Conservation (phyloP, 1,284 basidiomycete species). For the Boletus smithii region DNA sequence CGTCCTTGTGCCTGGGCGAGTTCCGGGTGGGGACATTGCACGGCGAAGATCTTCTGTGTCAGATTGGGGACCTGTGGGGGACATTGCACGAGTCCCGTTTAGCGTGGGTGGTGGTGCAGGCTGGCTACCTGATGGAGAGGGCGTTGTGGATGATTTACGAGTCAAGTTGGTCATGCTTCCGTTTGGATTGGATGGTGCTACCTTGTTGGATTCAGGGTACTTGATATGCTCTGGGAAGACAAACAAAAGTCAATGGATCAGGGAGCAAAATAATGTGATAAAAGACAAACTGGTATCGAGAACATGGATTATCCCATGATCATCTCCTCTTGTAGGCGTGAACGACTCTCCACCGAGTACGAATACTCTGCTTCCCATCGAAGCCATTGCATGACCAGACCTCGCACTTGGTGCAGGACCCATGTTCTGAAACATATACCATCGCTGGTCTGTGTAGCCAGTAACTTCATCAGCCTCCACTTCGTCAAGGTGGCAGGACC, state of each 20-base stretch:
- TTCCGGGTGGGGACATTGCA: conserved; percentile 58
- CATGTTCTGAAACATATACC: conserved; percentile 99
- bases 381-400: conserved; percentile 94
- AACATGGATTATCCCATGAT: conserved; percentile 82
- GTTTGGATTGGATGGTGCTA: conserved; percentile 40
- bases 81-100: conserved; percentile 52
- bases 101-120: conserved; percentile 23
- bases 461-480: conserved; percentile 11
- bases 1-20: conserved; percentile 35
- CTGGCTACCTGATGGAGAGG: conserved; percentile 29
- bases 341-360: conserved; percentile 95
- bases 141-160: conserved; percentile 42
- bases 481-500: not conserved
- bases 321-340: conserved; percentile 71
- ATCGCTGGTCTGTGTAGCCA: conserved; percentile 57
- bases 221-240: conserved; percentile 78
- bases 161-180: conserved; percentile 26
- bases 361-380: conserved; percentile 83
- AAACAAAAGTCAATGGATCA: conserved; percentile 6
- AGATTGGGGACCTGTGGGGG: conserved; percentile 46
- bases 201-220: conserved; percentile 73
- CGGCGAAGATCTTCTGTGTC: conserved; percentile 59
- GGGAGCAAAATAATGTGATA: not conserved
- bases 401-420: conserved; percentile 89
- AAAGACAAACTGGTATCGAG: conserved; percentile 82